These are phyloP conservation scores for Bjerkandera adusta DNA, from an alignment of 1,284 basidiomycete genomes.

Conservation along the genomic window DNA sequence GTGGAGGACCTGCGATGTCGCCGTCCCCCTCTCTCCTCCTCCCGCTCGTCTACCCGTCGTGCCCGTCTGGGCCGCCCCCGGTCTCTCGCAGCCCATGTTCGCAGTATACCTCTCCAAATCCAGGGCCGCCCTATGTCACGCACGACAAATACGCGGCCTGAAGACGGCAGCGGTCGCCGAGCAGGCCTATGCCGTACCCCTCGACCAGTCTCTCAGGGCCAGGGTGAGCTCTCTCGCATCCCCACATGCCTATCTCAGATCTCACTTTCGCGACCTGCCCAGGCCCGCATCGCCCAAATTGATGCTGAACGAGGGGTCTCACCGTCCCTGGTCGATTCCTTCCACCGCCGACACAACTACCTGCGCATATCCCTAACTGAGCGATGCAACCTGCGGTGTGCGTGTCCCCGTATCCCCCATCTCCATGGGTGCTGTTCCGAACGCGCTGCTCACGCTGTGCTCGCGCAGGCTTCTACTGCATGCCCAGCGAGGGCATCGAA, in stretches of 20 bases:
- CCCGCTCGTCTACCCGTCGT: too few species aligned
- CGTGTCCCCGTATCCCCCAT: slow-evolving; percentile 22
- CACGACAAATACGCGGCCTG: slow-evolving; percentile 6
- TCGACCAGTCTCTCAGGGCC: slow-evolving; percentile 11
- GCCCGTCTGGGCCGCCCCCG: too few species aligned
- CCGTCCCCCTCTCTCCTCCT: too few species aligned
- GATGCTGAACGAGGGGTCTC: slow-evolving; percentile 46
- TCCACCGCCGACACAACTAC: slow-evolving; percentile 74
- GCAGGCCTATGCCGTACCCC: slow-evolving; percentile 14
- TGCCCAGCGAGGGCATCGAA: slow-evolving; percentile 81
- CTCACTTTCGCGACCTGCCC: not conserved
- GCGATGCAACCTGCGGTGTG: slow-evolving; percentile 84
- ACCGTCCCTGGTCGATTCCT: slow-evolving; percentile 63
- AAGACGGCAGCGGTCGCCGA: slow-evolving; percentile 14
- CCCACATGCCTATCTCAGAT: not conserved
- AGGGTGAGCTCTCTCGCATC: slow-evolving; percentile 2
- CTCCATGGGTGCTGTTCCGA: not conserved
- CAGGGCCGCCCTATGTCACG: not conserved
- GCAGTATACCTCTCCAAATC: too few species aligned
- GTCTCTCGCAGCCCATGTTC: too few species aligned
- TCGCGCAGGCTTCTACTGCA: slow-evolving; percentile 80
- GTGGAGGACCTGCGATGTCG: too few species aligned
- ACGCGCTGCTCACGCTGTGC: not conserved
- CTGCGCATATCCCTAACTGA: slow-evolving; percentile 86
- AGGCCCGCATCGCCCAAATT: slow-evolving; percentile 53